A percentile compares a stretch with the other conserved stretches of the same genome.
These are phyloP conservation scores for Candida suzukii DNA, from an alignment of 805 yeast genomes.

Conservation along the genomic window DNA sequence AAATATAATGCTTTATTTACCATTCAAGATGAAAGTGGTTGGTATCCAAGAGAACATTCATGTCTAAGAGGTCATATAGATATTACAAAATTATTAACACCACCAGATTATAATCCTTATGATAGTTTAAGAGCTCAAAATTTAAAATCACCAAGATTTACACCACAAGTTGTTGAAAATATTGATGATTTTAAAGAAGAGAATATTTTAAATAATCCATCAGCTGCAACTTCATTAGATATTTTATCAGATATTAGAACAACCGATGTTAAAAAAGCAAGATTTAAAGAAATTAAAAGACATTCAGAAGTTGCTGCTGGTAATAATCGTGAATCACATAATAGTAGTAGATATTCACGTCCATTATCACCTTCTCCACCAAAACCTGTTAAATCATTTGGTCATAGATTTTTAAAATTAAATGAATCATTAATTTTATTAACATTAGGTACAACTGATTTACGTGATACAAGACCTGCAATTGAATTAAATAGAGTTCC, in stretches of 20 bases:
- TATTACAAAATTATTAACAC: conserved; percentile 57
- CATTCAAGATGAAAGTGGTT: conserved; percentile 74
- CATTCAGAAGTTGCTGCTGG: not conserved
- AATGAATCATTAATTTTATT: conserved; percentile 69
- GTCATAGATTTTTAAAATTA: conserved; percentile 63
- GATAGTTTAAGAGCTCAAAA: conserved; percentile 10
- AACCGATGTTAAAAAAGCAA: conserved; percentile 1
- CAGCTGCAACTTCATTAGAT: conserved; percentile 16
- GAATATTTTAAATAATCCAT: no score
- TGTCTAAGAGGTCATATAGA: conserved; percentile 79
- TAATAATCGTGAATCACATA: not conserved
- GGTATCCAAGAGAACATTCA: conserved; percentile 98
- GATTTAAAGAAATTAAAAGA: not conserved
- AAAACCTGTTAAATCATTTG: conserved; percentile 73
- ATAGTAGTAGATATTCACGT: not conserved
- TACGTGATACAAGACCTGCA: conserved; percentile 50
- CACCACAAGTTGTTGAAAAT: conserved; percentile 3
- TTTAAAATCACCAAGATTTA: conserved; percentile 14
- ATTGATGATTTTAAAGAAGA: conserved; percentile 8
- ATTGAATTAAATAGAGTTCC: conserved; percentile 71
- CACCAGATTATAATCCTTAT: conserved; percentile 33
- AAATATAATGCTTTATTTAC: conserved; percentile 46
- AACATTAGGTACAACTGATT: conserved; percentile 82
- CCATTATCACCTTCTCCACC: conserved; percentile 12
- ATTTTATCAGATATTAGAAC: conserved; percentile 15